phyloP scores from a whole-genome alignment of 2,329 filamentous ascomycete genomes.

The Aspergillus ochraceus region DNA sequence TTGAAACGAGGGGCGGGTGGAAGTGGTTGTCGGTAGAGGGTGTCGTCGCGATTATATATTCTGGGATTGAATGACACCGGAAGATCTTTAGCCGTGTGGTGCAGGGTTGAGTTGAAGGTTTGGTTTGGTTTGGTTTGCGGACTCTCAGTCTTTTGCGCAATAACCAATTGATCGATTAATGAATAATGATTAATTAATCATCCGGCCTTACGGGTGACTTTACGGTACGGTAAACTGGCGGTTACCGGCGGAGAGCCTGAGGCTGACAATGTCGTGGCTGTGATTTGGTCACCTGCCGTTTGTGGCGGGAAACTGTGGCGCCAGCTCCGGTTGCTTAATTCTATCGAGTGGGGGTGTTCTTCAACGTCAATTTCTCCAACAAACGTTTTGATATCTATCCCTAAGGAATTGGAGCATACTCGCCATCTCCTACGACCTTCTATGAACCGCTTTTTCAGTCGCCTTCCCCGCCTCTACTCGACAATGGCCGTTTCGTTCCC shows the following conservation, averaged over 20 bases:
- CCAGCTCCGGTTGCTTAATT: constrained; percentile 2
- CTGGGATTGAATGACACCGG: not conserved
- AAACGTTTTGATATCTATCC: not conserved
- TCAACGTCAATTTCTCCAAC: not conserved
- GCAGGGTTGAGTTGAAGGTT: not conserved
- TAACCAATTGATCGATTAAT: not conserved
- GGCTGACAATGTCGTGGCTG: not conserved
- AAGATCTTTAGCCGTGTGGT: not conserved
- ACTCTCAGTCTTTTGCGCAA: not conserved
- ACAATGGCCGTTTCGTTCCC: constrained; percentile 35
- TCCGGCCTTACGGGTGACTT: not conserved
- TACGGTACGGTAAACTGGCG: not conserved
- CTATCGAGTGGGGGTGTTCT: not conserved
- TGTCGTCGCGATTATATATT: not conserved
- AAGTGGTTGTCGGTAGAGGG: not conserved
- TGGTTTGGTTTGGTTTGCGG: not conserved
- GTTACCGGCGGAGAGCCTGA: not conserved
- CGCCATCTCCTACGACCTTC: not conserved
- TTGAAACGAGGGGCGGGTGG: not conserved
- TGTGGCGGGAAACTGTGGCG: constrained; percentile 12
- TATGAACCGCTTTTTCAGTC: constrained; percentile 26
- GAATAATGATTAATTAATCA: not conserved
- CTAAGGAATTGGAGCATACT: not conserved
- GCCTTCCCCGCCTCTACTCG: constrained; percentile 23
- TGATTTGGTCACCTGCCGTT: not conserved